These are phyloP conservation scores for Leishmania major DNA, from an alignment of 208 protist genomes.

Conservation along the genomic window DNA sequence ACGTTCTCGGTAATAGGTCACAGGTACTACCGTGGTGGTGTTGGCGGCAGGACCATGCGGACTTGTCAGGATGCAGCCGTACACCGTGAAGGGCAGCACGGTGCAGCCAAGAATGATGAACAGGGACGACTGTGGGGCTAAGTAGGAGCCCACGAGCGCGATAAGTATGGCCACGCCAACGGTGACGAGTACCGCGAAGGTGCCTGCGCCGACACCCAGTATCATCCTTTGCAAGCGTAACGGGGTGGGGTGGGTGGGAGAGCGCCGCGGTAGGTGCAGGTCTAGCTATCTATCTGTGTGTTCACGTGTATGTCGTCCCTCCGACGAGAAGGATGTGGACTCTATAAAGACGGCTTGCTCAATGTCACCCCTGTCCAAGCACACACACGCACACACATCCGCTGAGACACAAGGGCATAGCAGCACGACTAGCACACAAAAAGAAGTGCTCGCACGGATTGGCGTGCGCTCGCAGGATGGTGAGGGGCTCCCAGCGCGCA, in stretches of 20 bases:
- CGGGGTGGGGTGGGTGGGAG: neutral
- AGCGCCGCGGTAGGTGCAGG: neutral
- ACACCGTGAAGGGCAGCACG: conserved; percentile 73
- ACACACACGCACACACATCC: neutral
- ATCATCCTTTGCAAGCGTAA: conserved; percentile 38
- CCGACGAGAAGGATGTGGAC: neutral
- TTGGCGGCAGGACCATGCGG: conserved; percentile 13
- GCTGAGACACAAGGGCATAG: neutral
- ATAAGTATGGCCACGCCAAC: conserved; percentile 52
- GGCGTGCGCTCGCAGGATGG: neutral
- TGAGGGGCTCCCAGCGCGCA: neutral
- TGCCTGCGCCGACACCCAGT: conserved; percentile 71
- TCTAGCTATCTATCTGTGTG: neutral
- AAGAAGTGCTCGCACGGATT: neutral
- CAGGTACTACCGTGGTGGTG: neutral
- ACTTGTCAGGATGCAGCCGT: conserved; percentile 70
- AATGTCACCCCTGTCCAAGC: neutral
- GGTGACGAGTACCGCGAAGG: conserved; percentile 71
- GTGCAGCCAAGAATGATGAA: conserved; percentile 53
- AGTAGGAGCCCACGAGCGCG: conserved; percentile 52
- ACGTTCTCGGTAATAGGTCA: conserved; percentile 50
- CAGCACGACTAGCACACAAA: neutral
- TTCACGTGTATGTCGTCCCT: neutral
- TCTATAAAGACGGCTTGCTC: neutral
- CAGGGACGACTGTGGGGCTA: conserved; percentile 46